These are phyloP conservation scores for Phalaenopsis hybrid DNA, from an alignment of 116 monocot species.

Conservation along the genomic window DNA sequence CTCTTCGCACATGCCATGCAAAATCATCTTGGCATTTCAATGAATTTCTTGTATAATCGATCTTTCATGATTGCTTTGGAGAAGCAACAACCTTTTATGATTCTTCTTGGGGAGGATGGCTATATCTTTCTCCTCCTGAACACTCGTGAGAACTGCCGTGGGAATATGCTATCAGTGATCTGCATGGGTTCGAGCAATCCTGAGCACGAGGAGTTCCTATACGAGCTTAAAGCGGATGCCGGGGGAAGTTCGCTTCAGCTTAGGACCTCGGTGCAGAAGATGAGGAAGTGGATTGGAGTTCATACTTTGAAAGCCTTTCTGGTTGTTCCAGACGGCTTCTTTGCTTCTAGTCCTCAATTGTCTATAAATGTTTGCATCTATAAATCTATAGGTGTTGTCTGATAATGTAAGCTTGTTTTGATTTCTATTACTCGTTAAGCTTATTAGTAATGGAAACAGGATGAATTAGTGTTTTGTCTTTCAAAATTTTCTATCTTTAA, in stretches of 20 bases:
- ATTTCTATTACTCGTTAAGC: not conserved
- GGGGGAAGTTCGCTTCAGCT: constrained; percentile 22
- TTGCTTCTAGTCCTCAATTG: not conserved
- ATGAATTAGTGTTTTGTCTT: too few species aligned
- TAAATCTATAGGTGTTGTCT: not conserved
- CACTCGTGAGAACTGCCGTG: not conserved
- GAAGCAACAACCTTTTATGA: constrained; percentile 12
- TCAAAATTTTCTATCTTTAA: too few species aligned
- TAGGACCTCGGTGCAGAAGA: constrained; percentile 14
- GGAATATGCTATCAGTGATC: constrained; percentile 34
- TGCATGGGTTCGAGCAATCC: constrained; percentile 14
- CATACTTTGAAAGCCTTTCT: constrained; percentile 27
- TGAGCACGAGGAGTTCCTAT: constrained; percentile 17
- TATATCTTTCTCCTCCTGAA: constrained; percentile 51
- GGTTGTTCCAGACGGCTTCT: constrained; percentile 37
- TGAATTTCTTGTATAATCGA: constrained; percentile 16
- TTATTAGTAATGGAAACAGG: not conserved
- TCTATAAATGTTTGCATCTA: not conserved
- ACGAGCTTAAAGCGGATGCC: constrained; percentile 21
- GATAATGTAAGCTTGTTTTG: not conserved
- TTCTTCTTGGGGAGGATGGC: constrained; percentile 28
- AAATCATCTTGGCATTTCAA: constrained; percentile 11
- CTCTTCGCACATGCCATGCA: constrained; percentile 30
- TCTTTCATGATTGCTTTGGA: constrained; percentile 16
- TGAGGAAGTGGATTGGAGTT: constrained; percentile 25